Evolutionary conservation across 352 stramenopile species (phyloP).

Genomic region (Pythium phragmitis): DNA sequence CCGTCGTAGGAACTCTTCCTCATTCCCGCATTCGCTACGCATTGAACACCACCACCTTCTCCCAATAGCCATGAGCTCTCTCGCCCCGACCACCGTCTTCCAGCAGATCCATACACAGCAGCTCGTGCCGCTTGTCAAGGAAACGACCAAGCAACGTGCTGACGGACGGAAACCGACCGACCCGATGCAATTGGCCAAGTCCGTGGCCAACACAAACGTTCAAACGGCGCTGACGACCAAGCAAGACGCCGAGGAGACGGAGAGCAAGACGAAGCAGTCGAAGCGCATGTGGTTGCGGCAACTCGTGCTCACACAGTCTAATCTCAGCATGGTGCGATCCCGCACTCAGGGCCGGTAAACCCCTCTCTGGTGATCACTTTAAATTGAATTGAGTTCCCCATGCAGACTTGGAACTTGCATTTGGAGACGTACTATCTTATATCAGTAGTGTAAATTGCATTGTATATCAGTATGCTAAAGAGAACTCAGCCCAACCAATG

Average conservation of each 20-base stretch:
- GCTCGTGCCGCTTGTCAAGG: not conserved
- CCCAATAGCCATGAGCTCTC: conserved; percentile 10
- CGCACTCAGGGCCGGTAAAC: too few species aligned
- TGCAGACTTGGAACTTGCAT: too few species aligned
- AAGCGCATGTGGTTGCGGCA: conserved; percentile 17
- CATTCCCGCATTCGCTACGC: too few species aligned
- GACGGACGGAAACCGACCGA: not conserved
- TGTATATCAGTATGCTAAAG: too few species aligned
- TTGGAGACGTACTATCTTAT: too few species aligned
- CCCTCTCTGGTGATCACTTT: too few species aligned
- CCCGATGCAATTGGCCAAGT: not conserved
- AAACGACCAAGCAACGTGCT: not conserved
- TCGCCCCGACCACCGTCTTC: conserved; percentile 7
- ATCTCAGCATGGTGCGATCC: not conserved
- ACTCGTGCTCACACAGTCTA: conserved; percentile 10
- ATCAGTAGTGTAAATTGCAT: too few species aligned
- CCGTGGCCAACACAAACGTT: not conserved
- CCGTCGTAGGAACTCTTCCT: too few species aligned
- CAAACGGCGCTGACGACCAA: not conserved
- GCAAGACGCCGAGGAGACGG: not conserved
- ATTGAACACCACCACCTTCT: conserved; percentile 9
- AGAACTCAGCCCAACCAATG: too few species aligned
- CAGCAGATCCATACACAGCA: not conserved
- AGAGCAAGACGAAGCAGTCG: not conserved
- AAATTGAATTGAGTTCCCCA: too few species aligned